These are phyloP conservation scores for Linaria vulgaris DNA, from an alignment of 257 asterid genomes.

Conservation along the genomic window DNA sequence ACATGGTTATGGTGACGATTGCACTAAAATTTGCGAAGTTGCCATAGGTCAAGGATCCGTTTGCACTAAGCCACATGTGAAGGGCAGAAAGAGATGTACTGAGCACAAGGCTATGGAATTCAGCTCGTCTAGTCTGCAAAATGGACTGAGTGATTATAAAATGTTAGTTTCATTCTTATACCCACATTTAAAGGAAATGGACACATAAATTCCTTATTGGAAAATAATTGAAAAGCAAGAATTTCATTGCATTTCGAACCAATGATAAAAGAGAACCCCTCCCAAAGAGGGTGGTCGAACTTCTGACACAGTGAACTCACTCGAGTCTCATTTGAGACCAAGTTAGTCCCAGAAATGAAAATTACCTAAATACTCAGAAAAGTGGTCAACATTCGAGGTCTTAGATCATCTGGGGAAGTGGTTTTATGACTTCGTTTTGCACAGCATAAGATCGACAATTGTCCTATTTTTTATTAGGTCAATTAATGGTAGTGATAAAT, in stretches of 20 bases:
- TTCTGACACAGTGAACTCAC: no score
- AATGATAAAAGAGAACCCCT: not conserved
- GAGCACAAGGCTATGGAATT: constrained; percentile 84
- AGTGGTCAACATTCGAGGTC: no score
- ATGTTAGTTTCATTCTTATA: not conserved
- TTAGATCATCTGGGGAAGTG: no score
- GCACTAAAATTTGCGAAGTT: constrained; percentile 59
- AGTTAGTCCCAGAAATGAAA: no score
- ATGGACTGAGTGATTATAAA: constrained; percentile 17
- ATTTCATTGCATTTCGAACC: not conserved
- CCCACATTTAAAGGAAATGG: constrained; percentile 3
- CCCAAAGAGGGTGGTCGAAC: no score
- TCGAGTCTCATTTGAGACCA: no score
- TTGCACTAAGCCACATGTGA: constrained; percentile 57
- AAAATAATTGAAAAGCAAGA: not conserved
- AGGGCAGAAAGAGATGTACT: constrained; percentile 75
- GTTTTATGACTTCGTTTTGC: no score
- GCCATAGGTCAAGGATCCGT: constrained; percentile 63
- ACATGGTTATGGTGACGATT: constrained; percentile 19
- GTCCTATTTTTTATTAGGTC: no score
- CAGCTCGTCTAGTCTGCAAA: constrained; percentile 74
- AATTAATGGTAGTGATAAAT: no score
- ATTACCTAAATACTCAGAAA: no score
- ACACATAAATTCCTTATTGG: not conserved
- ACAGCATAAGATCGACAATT: no score